Percentiles rank a stretch among this genome's conserved stretches.
Conservation (phyloP, 108 stramenopile species). For the Schizochytrium sp. region DNA sequence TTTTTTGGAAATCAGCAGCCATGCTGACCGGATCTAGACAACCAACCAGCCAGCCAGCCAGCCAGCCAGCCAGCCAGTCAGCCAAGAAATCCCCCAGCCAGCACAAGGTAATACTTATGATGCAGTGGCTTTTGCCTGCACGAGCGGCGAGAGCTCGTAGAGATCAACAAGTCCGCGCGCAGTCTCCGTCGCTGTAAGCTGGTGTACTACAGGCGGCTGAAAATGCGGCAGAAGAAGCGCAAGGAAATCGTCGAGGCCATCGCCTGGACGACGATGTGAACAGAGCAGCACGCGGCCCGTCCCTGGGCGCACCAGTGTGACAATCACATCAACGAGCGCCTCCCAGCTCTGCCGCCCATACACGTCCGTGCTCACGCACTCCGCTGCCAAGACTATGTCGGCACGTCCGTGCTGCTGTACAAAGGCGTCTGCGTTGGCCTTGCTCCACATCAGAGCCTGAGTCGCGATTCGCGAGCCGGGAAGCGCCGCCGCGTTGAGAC, state of each 20-base stretch:
- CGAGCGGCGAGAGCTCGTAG: background rate
- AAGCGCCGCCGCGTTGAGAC: background rate
- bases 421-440: background rate
- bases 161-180: background rate
- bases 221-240: background rate
- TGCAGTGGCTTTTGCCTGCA: too few relatives aligned
- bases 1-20: too few relatives aligned
- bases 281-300: background rate
- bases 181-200: background rate
- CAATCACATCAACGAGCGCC: background rate
- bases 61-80: too few relatives aligned
- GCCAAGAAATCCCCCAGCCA: too few relatives aligned
- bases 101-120: too few relatives aligned
- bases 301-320: background rate
- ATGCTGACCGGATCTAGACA: too few relatives aligned
- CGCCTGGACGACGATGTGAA: background rate
- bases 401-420: background rate
- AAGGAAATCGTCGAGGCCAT: constrained; percentile 5
- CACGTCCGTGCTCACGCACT: background rate
- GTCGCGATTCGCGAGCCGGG: background rate
- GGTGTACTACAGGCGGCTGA: background rate
- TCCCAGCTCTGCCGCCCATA: constrained; percentile 8
- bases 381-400: background rate
- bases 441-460: background rate
- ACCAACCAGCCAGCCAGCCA: too few relatives aligned